Evolutionary conservation across 2,329 filamentous ascomycete species (phyloP).

Genomic region (Diaporthe destruens): DNA sequence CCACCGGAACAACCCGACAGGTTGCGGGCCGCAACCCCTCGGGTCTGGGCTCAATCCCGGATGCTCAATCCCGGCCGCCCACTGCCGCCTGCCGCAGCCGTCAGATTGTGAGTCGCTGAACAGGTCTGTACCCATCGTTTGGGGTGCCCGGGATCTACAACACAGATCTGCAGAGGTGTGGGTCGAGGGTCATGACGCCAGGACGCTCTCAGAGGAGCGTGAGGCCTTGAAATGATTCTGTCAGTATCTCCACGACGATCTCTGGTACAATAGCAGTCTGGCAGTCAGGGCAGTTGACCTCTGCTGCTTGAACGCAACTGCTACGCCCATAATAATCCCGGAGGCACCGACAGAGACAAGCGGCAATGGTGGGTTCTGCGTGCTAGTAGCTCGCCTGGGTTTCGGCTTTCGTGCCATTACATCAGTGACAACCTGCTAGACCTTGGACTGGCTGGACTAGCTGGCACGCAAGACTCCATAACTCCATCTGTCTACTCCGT

Average conservation of each 20-base stretch:
- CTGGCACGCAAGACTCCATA: background rate
- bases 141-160: slow-evolving; percentile 9
- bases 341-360: background rate
- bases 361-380: background rate
- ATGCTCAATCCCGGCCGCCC: background rate
- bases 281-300: background rate
- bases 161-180: slow-evolving; percentile 13
- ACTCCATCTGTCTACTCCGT: background rate
- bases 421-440: background rate
- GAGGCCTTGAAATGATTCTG: background rate
- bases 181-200: background rate
- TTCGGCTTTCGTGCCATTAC: background rate
- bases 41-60: background rate
- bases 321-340: background rate
- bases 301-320: background rate
- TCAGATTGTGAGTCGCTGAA: background rate
- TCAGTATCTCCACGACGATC: background rate
- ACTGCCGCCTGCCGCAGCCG: no score
- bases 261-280: background rate
- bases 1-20: background rate
- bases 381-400: background rate
- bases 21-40: no score
- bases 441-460: slow-evolving; percentile 2
- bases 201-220: background rate
- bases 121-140: background rate